Evolutionary conservation across 2,329 filamentous ascomycete genomes (phyloP).

Genomic region (Emergomyces orientalis): DNA sequence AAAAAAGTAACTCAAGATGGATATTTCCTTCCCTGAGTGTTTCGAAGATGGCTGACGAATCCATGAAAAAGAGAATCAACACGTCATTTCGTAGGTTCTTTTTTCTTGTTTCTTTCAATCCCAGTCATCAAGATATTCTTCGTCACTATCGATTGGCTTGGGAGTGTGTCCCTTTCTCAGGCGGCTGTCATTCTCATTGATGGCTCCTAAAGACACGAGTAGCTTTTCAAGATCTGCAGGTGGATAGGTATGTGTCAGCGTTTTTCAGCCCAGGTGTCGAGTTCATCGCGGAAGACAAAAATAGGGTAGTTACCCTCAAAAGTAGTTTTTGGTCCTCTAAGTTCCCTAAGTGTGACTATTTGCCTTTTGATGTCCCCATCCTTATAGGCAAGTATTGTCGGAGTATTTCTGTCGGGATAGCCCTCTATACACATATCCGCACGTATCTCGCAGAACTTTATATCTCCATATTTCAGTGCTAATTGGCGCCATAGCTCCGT

Average conservation of each 20-base stretch:
- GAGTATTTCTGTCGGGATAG: conserved; percentile 90
- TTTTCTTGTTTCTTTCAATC: conserved; percentile 34
- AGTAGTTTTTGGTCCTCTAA: conserved; percentile 62
- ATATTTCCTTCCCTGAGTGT: neutral
- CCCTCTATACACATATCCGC: conserved; percentile 90
- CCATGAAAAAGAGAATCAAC: neutral
- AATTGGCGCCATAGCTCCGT: conserved; percentile 78
- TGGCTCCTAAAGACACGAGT: conserved; percentile 70
- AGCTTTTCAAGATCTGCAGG: conserved; percentile 62
- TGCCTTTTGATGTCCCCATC: conserved; percentile 89
- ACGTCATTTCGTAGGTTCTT: neutral
- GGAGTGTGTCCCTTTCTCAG: conserved; percentile 51
- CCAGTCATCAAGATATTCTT: conserved; percentile 50
- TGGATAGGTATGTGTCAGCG: neutral
- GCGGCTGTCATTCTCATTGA: conserved; percentile 69
- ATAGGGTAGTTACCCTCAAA: conserved; percentile 41
- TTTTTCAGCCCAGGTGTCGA: neutral
- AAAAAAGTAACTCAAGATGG: neutral
- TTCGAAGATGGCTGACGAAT: neutral
- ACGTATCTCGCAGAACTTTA: conserved; percentile 96
- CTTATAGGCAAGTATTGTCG: conserved; percentile 84
- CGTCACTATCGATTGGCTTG: conserved; percentile 42
- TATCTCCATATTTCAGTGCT: conserved; percentile 75
- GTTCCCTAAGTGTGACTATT: conserved; percentile 73
- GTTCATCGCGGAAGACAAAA: neutral